These are phyloP conservation scores for Talaromyces albobiverticillius DNA, from an alignment of 2,329 filamentous ascomycete species.

Conservation along the genomic window DNA sequence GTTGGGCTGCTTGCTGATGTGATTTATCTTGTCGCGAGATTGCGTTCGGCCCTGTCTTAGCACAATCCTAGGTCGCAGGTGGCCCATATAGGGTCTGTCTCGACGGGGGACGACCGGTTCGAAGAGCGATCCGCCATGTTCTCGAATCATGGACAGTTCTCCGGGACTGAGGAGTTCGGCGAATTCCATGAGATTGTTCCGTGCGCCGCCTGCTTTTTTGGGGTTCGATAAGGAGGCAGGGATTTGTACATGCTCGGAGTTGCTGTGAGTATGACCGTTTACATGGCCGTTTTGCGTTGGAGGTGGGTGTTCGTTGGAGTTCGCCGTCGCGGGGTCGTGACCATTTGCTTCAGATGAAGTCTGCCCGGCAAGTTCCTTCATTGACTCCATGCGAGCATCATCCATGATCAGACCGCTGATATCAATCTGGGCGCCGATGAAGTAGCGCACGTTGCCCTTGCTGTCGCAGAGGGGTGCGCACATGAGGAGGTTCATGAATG, in stretches of 20 bases:
- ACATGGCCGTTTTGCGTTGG: background rate
- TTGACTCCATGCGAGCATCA: slow-evolving; percentile 61
- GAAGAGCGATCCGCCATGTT: slow-evolving; percentile 56
- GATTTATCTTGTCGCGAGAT: background rate
- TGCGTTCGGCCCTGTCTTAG: background rate
- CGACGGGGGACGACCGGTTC: slow-evolving; percentile 19
- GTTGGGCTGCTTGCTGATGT: background rate
- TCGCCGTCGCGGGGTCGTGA: too few relatives aligned
- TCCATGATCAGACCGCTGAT: slow-evolving; percentile 67
- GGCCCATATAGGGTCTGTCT: slow-evolving; percentile 9
- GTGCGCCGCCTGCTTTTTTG: slow-evolving; percentile 34
- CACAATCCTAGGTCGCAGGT: slow-evolving; percentile 5
- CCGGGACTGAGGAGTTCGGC: slow-evolving; percentile 67
- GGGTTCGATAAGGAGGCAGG: slow-evolving; percentile 15
- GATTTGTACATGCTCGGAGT: background rate
- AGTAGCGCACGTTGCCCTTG: slow-evolving; percentile 64
- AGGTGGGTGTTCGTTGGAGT: background rate
- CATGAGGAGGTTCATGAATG: slow-evolving; percentile 75
- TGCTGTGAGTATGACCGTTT: background rate
- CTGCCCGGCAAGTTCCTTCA: slow-evolving; percentile 50
- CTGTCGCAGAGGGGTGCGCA: slow-evolving; percentile 69
- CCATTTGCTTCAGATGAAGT: too few relatives aligned
- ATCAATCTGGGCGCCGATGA: slow-evolving; percentile 71
- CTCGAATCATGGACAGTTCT: slow-evolving; percentile 64
- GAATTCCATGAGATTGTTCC: slow-evolving; percentile 64